Base-by-base conservation (phyloP, 1,284 basidiomycete genomes). In the Irpex lacteus region DNA sequence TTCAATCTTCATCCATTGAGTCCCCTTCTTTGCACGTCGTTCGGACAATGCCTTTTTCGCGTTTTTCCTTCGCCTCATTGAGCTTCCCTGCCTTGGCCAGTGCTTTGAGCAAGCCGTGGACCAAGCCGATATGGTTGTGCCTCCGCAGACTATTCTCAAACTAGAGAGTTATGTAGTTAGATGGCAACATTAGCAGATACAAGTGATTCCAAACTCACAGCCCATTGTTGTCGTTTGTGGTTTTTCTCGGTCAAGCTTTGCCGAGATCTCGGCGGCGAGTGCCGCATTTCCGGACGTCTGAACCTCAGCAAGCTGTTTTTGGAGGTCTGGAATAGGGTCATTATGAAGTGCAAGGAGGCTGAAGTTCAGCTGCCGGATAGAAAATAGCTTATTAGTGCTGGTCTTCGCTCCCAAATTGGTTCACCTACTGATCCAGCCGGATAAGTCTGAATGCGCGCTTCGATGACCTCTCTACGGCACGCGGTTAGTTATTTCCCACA, bases 361-460 rank as follows among this genome's bases (percentile, higher is more conserved):
- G 81, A 98, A 98, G 76, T 96, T 92, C 66, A 97, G 81, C 92
- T 95, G 65, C 64, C 59, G 36, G 49, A 63, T 15, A 44, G 2
- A 13, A 64, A 53, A 56, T 26, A 63, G 8, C 19, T 9, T 9
- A 18, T 53, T 53, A 53, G 21, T 26, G 19, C 15, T 18, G 15
- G 15, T 13, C 52, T 9, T 13, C 9, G 9, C n/a, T n/a, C 52
- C 11, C 9, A 53, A 9, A 13, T 21, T 47, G 26, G 56, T 59
- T 63, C 61, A 83, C 90, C 72, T 75, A 96, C 94, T 69, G 92
- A 87, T 69, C 88, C 92, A 49, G 83, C 78, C 32, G 94, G 93
- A 77, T 98, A 98, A 13, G 92, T 95, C 55, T 83, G 87, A 77
- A 97, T 97, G 65, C 95, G 85, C 26, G 81, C 81, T 75, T 96